A percentile compares a stretch with the other conserved stretches of the same genome.
These are phyloP conservation scores for Didymella sp. DNA, from an alignment of 2,329 filamentous ascomycete genomes.

Conservation along the genomic window DNA sequence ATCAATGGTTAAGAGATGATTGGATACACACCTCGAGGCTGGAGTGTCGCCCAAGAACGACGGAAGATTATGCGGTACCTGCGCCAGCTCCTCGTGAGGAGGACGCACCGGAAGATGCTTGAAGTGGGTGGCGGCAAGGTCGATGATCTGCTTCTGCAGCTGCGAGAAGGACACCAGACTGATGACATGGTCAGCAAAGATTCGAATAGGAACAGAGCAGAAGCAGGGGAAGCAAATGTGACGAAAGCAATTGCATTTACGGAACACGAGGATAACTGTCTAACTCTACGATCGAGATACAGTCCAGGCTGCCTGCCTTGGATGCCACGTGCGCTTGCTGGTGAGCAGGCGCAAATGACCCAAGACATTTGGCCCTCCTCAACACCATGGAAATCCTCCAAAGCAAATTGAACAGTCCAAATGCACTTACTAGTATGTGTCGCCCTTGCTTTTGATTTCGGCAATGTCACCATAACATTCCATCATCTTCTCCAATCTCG, in stretches of 20 bases:
- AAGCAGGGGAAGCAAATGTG: slow-evolving; percentile 15
- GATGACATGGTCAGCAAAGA: slow-evolving; percentile 27
- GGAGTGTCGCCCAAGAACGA: slow-evolving; percentile 62
- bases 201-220: slow-evolving; percentile 14
- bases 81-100: slow-evolving; percentile 58
- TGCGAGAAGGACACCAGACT: slow-evolving; percentile 61
- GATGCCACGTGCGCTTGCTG: slow-evolving; percentile 16
- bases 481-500: slow-evolving; percentile 52
- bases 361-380: slow-evolving; percentile 24
- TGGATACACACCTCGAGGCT: slow-evolving; percentile 51
- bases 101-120: slow-evolving; percentile 59
- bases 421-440: slow-evolving; percentile 55
- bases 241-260: slow-evolving; percentile 40
- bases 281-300: slow-evolving; percentile 21
- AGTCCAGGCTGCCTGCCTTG: slow-evolving; percentile 23
- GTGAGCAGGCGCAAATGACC: slow-evolving; percentile 20
- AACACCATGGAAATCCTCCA: slow-evolving; percentile 20
- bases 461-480: slow-evolving; percentile 52
- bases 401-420: slow-evolving; percentile 28
- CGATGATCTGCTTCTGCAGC: slow-evolving; percentile 59
- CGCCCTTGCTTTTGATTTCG: slow-evolving; percentile 54
- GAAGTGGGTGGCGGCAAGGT: slow-evolving; percentile 61
- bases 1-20: background rate
- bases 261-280: slow-evolving; percentile 21
- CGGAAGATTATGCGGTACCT: slow-evolving; percentile 61